phyloP scores from a whole-genome alignment of 768 basidiomycete species.

The Albatrellus ellisii region DNA sequence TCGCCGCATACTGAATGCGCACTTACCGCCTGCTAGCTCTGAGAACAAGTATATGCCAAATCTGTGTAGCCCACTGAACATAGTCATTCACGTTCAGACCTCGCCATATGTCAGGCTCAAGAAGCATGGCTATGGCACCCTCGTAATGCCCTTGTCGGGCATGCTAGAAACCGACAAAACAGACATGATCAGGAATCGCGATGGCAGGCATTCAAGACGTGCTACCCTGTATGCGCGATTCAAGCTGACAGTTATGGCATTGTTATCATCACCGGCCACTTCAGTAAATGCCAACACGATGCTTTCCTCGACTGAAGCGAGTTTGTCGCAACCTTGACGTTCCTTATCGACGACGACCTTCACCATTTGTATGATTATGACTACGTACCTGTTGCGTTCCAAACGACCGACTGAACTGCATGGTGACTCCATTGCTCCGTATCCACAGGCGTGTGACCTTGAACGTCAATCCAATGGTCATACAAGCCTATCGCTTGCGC shows the following conservation, averaged over 20 bases:
- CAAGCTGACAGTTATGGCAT: constrained; percentile 42
- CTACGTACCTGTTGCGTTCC: constrained; percentile 51
- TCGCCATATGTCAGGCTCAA: constrained; percentile 61
- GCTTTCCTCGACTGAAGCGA: constrained; percentile 56
- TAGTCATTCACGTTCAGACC: constrained; percentile 54
- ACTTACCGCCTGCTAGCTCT: constrained; percentile 56
- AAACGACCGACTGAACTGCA: constrained; percentile 59
- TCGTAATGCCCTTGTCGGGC: constrained; percentile 60
- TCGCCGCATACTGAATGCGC: not conserved
- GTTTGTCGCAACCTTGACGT: constrained; percentile 44
- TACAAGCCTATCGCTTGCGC: constrained; percentile 53
- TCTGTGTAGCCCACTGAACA: constrained; percentile 55
- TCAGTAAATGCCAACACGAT: constrained; percentile 57
- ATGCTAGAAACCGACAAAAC: constrained; percentile 25
- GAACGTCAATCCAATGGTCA: constrained; percentile 57
- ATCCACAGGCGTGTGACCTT: constrained; percentile 33
- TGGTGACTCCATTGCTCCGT: constrained; percentile 62
- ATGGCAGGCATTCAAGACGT: not conserved
- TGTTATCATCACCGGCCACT: constrained; percentile 44
- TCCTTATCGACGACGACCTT: constrained; percentile 1
- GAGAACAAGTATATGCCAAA: constrained; percentile 67
- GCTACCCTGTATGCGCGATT: constrained; percentile 59
- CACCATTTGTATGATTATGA: constrained; percentile 2
- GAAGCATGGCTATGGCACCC: constrained; percentile 44
- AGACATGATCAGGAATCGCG: not conserved